Evolutionary conservation across 2,329 filamentous ascomycete species (phyloP).

Genomic region (Diaporthe aspalathi): DNA sequence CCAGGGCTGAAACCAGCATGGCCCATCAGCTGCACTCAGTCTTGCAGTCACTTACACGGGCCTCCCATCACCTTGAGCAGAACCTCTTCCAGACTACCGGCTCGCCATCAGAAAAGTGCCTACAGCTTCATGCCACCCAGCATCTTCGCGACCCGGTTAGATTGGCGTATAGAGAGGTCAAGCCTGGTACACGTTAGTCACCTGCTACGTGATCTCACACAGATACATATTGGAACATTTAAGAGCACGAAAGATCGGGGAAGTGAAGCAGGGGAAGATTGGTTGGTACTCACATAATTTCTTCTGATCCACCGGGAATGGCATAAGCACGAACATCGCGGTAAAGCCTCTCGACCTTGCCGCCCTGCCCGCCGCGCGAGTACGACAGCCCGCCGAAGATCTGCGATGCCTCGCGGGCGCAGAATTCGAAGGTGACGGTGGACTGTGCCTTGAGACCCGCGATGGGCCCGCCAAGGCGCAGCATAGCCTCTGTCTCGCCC

Average conservation of each 20-base stretch:
- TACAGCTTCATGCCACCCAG: slow-evolving; percentile 93
- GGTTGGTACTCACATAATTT: slow-evolving; percentile 91
- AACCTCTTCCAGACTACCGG: neutral
- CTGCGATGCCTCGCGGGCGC: slow-evolving; percentile 93
- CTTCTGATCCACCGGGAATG: slow-evolving; percentile 80
- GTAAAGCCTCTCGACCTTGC: slow-evolving; percentile 94
- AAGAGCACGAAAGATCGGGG: too few relatives aligned
- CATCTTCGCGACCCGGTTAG: slow-evolving; percentile 86
- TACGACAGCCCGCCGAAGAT: slow-evolving; percentile 97
- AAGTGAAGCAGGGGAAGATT: too few relatives aligned
- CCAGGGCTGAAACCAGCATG: neutral
- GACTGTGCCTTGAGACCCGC: slow-evolving; percentile 93
- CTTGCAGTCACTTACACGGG: neutral
- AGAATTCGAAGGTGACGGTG: slow-evolving; percentile 97
- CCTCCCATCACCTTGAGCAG: neutral
- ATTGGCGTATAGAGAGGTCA: too few relatives aligned
- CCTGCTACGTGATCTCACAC: too few relatives aligned
- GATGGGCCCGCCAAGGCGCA: slow-evolving; percentile 94
- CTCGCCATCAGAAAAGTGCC: neutral
- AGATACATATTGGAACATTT: too few relatives aligned
- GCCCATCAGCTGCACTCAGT: neutral
- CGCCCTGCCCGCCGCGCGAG: slow-evolving; percentile 92
- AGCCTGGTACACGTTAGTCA: too few relatives aligned
- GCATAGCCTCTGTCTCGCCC: slow-evolving; percentile 94
- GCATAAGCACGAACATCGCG: slow-evolving; percentile 96